Conservation (phyloP, 495 filamentous ascomycete genomes). For the Trichoderma virens region DNA sequence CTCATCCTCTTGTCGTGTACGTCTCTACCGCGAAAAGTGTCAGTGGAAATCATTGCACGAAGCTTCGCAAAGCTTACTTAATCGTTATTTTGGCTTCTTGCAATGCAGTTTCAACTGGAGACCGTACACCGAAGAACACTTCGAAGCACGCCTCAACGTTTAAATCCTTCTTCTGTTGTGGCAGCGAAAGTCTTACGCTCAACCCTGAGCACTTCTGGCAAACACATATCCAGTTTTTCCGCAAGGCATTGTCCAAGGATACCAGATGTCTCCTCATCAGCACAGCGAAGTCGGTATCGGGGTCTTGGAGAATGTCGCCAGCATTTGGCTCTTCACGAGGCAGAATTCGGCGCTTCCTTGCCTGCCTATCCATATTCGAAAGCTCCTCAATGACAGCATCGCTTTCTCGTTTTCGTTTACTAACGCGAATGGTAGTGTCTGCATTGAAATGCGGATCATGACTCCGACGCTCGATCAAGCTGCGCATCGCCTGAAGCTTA, state of each 20-base stretch:
- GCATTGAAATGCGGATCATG: conserved; percentile 15
- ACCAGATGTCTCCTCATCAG: conserved; percentile 24
- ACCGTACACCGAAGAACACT: conserved; percentile 25
- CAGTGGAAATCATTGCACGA: conserved; percentile 14
- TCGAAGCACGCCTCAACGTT: conserved; percentile 18
- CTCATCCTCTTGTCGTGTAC: conserved; percentile 15
- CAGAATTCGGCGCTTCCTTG: conserved; percentile 26
- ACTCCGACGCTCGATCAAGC: background rate
- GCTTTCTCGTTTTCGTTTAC: conserved; percentile 24
- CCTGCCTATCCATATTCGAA: conserved; percentile 18
- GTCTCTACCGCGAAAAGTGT: conserved; percentile 18
- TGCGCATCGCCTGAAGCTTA: background rate
- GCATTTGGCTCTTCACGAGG: conserved; percentile 22
- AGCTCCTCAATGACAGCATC: conserved; percentile 22
- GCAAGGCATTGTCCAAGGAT: conserved; percentile 23
- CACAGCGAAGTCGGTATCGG: conserved; percentile 21
- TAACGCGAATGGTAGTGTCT: conserved; percentile 18
- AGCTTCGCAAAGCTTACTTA: conserved; percentile 20
- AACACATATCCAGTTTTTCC: conserved; percentile 24
- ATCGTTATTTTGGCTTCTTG: conserved; percentile 27
- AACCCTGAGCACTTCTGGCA: conserved; percentile 28
- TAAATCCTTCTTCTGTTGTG: conserved; percentile 15
- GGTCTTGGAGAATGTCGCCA: conserved; percentile 16
- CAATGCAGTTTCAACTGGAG: conserved; percentile 18
- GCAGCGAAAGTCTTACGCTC: conserved; percentile 24